Base-by-base conservation (phyloP, 2,329 filamentous ascomycete species). In the Westerdykella ornata region DNA sequence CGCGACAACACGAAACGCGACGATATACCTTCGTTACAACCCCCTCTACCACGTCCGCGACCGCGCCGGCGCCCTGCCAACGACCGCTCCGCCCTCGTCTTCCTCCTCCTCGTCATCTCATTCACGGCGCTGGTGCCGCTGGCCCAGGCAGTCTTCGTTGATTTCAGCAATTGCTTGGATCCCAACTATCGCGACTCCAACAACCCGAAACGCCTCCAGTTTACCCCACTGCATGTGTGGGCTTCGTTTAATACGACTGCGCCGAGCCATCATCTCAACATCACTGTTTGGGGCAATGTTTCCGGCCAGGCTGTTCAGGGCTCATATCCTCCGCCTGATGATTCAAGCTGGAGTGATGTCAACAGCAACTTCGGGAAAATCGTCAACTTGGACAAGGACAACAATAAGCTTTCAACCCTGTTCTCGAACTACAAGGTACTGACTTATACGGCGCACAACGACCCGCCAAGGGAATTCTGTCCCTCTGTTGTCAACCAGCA, bases 231-330 rank as follows among this genome's bases (percentile, higher is more conserved):
- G 28, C 81, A 77, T 52, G 78, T 92, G 43, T 81, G 85, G 55
- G 90, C 86, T 42, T 68, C 70, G 15, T 94, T 94, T 70, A 76
- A 87, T 54, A 73, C 76, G 19, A 64, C 70, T 12, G 69, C 76
- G 48, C 63, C 76, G 4, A 74, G 70, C 38, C 80, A 89, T 59
- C 78, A 75, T 31, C 73, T 98, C 37, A 80, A 78, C 48, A 71
- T 96, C 41, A 92, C 81, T 1, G 77, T 95, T 35, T 97, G 88
- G 71, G 90, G 89, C 38, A 96, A 97, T 66, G 88, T 97, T 20
- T 85, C 83, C 7, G 92, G 92, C 35, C 79, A 82, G 38, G 73
- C 76, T 34, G 72, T 73, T 2, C 59, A 68, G 11, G 69, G 71
- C n/a, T 45, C 66, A 2, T 76, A 88, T 39, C 88, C 87, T 26